Base-by-base conservation (phyloP, 2,329 filamentous ascomycete species). In the Fusarium camptoceras region DNA sequence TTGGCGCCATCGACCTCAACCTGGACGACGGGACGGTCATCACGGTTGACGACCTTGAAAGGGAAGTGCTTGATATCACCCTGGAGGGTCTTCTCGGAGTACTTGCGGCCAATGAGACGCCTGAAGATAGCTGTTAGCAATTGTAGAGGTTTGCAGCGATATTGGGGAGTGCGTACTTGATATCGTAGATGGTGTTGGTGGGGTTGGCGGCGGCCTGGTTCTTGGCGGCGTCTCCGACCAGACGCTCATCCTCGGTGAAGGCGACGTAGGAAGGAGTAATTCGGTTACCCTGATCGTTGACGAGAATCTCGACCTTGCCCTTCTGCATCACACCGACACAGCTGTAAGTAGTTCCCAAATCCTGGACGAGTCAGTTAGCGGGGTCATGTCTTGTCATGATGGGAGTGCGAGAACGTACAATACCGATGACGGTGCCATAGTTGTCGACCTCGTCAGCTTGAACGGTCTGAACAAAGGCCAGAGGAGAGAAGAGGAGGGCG, bases 11-110 rank as follows among this genome's bases (percentile, higher is more conserved):
- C 80, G 73, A 93, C 89, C 61, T 92, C 82, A 76, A 95, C 92
- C 80, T 92, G 87, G 79, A 99, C 90, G 73, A 90, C 84, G 71
- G 96, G 96, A 87, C 98, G 97, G 81, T 91, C 94, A 83, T 92
- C 89, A 87, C 96, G 94, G 87, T 92, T 88, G 78, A 94, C 80
- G 67, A 99, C 92, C 85, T 93, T 94, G 92, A 95, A 99, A 78
- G 96, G 95, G 89, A 97, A 98, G 87, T 98, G 93, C 92, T 99
- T 98, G 80, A 96, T 88, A 80, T 99, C 96, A 80, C 86, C 88
- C 86, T 98, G 94, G 73, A 98, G 91, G 72, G 97, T 93, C 85
- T 91, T 92, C 81, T 96, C 93, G 53, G 84, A 83, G 82, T 87
- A 94, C 84, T 94, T 96, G 82, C 92, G 92, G 78, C 93, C 93